Conservation (phyloP, 768 basidiomycete species). For the Suillus luteus region DNA sequence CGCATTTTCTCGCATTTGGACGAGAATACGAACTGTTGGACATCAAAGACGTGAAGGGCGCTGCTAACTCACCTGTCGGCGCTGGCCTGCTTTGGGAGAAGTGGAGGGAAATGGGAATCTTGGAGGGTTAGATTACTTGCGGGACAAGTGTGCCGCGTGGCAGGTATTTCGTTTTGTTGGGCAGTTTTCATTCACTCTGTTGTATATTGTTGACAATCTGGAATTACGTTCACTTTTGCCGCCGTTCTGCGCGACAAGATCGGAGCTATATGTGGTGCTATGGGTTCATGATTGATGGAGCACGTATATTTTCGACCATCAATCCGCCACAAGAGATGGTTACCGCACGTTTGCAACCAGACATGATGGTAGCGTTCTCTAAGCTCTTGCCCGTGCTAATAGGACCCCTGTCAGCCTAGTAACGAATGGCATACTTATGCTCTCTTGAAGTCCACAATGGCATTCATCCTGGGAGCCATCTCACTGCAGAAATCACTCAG, state of each 20-base stretch:
- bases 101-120: slow-evolving; percentile 85
- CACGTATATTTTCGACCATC: neutral
- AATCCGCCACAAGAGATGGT: neutral
- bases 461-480: no score
- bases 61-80: slow-evolving; percentile 61
- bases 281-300: neutral
- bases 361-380: no score
- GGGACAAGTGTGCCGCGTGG: neutral
- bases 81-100: slow-evolving; percentile 83
- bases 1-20: slow-evolving; percentile 96
- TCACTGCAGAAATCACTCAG: no score
- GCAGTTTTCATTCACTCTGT: neutral
- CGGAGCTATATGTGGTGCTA: neutral
- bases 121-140: slow-evolving; percentile 41
- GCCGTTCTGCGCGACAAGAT: neutral
- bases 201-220: slow-evolving; percentile 5
- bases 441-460: no score
- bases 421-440: no score
- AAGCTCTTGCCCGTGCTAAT: neutral
- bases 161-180: neutral
- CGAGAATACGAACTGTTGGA: slow-evolving; percentile 91
- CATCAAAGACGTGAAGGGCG: slow-evolving; percentile 82
- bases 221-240: neutral
- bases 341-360: no score
- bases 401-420: no score